Evolutionary conservation across 768 basidiomycete species (phyloP).

Genomic region (Dioszegia aurantiaca): DNA sequence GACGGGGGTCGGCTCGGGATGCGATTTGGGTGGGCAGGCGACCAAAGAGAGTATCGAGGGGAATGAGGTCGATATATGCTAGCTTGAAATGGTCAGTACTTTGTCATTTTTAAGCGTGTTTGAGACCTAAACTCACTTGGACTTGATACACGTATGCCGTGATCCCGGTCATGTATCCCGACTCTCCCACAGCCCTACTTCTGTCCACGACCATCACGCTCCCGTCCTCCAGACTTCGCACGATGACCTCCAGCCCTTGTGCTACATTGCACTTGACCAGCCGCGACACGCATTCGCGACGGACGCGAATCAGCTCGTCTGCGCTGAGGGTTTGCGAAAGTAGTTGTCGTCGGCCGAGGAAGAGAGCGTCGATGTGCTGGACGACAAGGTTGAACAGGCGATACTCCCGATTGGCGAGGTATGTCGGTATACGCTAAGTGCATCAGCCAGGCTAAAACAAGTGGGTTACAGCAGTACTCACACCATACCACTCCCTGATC

Average conservation of each 20-base stretch:
- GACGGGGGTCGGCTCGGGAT: constrained; percentile 1
- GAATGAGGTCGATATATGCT: constrained; percentile 49
- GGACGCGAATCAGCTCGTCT: constrained; percentile 77
- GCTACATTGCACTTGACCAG: constrained; percentile 86
- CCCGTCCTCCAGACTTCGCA: constrained; percentile 90
- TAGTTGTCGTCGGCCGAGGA: constrained; percentile 85
- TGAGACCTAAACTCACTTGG: constrained; percentile 27
- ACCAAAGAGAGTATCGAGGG: constrained; percentile 33
- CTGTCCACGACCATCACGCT: constrained; percentile 85
- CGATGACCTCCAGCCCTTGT: constrained; percentile 90
- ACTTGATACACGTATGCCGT: constrained; percentile 70
- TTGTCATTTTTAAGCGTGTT: neutral
- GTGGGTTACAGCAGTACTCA: constrained; percentile 15
- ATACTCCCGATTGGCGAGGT: constrained; percentile 85
- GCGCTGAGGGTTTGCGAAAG: constrained; percentile 79
- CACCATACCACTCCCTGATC: constrained; percentile 82
- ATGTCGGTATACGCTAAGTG: constrained; percentile 68
- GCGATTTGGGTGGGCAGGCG: constrained; percentile 16
- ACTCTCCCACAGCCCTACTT: constrained; percentile 59
- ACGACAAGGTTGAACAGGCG: constrained; percentile 78
- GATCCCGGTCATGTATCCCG: constrained; percentile 39
- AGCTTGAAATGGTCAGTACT: constrained; percentile 27
- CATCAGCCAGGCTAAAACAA: neutral
- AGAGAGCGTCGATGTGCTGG: constrained; percentile 84
- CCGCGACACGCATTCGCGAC: constrained; percentile 79